Evolutionary conservation across 2,329 filamentous ascomycete species (phyloP).

Genomic region (Nemania sp.): DNA sequence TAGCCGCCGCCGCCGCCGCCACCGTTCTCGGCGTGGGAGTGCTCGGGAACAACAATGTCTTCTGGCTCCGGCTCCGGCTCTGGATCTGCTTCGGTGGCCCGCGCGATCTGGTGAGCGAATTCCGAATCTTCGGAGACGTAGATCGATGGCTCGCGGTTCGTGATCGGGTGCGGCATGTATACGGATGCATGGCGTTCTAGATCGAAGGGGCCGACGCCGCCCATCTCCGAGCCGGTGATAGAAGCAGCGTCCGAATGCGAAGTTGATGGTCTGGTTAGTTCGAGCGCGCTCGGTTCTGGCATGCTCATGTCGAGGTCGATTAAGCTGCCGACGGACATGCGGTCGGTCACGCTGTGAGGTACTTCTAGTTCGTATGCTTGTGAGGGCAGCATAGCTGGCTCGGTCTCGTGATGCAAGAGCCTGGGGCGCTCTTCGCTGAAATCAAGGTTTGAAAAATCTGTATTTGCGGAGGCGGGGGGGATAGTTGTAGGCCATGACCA

Average conservation of each 20-base stretch:
- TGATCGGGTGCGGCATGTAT: conserved; percentile 46
- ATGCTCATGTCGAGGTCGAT: conserved; percentile 61
- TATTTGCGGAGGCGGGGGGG: conserved; percentile 56
- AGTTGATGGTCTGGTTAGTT: conserved; percentile 56
- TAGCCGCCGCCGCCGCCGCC: too few species aligned
- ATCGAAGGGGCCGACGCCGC: conserved; percentile 62
- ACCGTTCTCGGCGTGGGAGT: too few species aligned
- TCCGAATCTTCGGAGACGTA: conserved; percentile 64
- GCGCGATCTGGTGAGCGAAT: conserved; percentile 42
- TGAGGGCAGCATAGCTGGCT: conserved; percentile 49
- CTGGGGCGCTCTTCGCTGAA: conserved; percentile 49
- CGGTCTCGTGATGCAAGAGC: conserved; percentile 55
- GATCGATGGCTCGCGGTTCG: conserved; percentile 59
- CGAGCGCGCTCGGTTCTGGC: conserved; percentile 52
- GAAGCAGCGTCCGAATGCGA: conserved; percentile 62
- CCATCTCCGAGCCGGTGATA: conserved; percentile 58
- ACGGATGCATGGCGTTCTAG: conserved; percentile 65
- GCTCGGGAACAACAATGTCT: too few species aligned
- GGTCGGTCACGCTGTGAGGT: conserved; percentile 42
- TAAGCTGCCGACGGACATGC: conserved; percentile 50
- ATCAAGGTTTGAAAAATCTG: conserved; percentile 56
- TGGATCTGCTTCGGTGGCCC: conserved; percentile 17
- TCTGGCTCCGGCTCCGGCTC: too few species aligned
- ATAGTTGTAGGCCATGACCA: conserved; percentile 63
- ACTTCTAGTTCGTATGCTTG: conserved; percentile 48